Evolutionary conservation across 352 stramenopile species (phyloP), one percentile per base, ranked within the genome.

Genomic region (Globisporangium nodosum): DNA sequence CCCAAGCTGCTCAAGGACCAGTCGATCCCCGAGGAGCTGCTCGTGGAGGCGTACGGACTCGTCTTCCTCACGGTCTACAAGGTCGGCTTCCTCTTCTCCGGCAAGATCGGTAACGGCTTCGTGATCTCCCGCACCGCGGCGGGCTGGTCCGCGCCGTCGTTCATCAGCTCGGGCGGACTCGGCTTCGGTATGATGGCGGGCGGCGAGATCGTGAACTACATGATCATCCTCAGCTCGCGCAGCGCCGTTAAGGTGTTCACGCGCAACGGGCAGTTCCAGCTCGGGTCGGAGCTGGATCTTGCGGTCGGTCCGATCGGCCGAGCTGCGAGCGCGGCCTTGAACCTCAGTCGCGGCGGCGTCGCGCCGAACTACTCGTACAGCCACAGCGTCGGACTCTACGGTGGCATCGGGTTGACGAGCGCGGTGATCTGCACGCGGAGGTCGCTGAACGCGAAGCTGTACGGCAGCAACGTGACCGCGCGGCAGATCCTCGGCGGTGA

Each of bases 171-270:
- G 1, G 82, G 79, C 27, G 82, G 82, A 8, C 61, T 92, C 53
- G 82, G 82, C 6, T 92, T 92, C 60, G 82, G 82, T 6, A 92
- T 92, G 79, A 92, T 92, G 79, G 82, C 78, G n/a, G 82, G 82
- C 12, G 82, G 79, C 20, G 79, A 92, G 65, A 61, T 88, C 57
- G 79, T 92, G 43, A 84, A 90, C 60, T 92, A 90, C 64, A 90
- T 92, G 73, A 73, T 92, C 66, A 77, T 92, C 49, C 69, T 92
- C 48, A 89, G 72, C 68, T 90, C 82, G 1, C 73, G 73, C 31
- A 81, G 68, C 46, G 79, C 82, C 21, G 82, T 92, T 56, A 90
- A 92, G 62, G 79, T 88, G 12, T 92, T 92, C 43, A 92, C 79
- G 11, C 68, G 78, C 31, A 90, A 92, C 54, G 79, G 79, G 1